These are phyloP conservation scores for Zygosaccharomyces pseudobailii DNA, from an alignment of 1,139 yeast species.

Conservation along the genomic window DNA sequence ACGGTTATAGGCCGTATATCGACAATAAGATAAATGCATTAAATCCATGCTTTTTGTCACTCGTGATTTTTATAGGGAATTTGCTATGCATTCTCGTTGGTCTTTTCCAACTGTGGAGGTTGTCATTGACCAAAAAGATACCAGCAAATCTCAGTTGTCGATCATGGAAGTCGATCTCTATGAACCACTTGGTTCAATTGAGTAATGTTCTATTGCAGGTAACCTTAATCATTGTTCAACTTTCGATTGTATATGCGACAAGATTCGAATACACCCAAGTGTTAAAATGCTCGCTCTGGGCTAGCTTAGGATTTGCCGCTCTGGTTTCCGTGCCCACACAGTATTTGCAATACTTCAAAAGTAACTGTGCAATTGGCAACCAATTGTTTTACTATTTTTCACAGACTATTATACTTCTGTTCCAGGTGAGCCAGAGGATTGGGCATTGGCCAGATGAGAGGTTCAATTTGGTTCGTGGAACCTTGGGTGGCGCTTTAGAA, in stretches of 20 bases:
- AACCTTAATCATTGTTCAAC: constrained; percentile 33
- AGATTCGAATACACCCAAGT: constrained; percentile 16
- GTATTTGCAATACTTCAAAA: constrained; percentile 31
- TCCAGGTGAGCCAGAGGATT: constrained; percentile 29
- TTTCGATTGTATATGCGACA: constrained; percentile 15
- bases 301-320: constrained; percentile 25
- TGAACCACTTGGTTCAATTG: constrained; percentile 18
- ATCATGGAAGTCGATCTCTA: constrained; percentile 22
- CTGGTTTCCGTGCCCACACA: constrained; percentile 33
- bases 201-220: constrained; percentile 34
- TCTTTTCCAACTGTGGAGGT: constrained; percentile 28
- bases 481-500: constrained; percentile 24
- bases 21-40: constrained; percentile 44
- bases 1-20: constrained; percentile 28
- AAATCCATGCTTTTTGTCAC: constrained; percentile 51
- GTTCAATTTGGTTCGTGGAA: constrained; percentile 29
- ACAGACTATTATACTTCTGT: constrained; percentile 17
- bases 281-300: constrained; percentile 13
- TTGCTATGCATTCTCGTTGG: constrained; percentile 32
- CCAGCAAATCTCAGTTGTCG: constrained; percentile 31
- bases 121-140: constrained; percentile 14
- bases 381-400: constrained; percentile 31
- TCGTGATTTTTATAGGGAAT: constrained; percentile 26
- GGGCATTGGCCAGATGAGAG: constrained; percentile 23
- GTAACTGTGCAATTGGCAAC: constrained; percentile 33